Percentiles rank a stretch among this genome's conserved stretches.
phyloP scores from a whole-genome alignment of 306 rosid species.

The Fragaria vesca region DNA sequence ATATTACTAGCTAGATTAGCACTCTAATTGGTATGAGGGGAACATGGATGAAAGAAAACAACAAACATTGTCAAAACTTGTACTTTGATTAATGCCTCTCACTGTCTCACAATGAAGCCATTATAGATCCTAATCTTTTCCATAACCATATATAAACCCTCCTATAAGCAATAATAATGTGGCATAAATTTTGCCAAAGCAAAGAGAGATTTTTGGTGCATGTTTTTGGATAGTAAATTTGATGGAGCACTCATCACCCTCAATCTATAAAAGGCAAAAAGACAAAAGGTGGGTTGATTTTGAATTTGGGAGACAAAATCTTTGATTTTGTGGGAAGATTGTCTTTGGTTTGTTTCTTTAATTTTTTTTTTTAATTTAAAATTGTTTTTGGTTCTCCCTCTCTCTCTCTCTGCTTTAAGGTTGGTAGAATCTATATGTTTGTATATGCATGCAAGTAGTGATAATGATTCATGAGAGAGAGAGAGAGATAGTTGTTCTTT shows the following conservation, averaged over 20 bases:
- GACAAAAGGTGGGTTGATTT: constrained; percentile 50
- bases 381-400: neutral
- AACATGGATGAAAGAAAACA: neutral
- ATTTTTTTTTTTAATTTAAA: neutral
- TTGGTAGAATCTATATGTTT: constrained; percentile 40
- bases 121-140: neutral
- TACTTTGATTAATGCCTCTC: constrained; percentile 17
- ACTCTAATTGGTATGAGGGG: constrained; percentile 9
- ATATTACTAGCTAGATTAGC: neutral
- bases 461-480: constrained; percentile 48
- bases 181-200: constrained; percentile 8
- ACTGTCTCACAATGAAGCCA: neutral
- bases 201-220: constrained; percentile 13
- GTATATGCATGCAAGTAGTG: constrained; percentile 42
- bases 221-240: constrained; percentile 37
- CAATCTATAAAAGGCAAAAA: constrained; percentile 39
- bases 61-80: constrained; percentile 17
- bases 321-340: constrained; percentile 64
- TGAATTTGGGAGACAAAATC: constrained; percentile 75
- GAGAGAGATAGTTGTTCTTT: constrained; percentile 40
- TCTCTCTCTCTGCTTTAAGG: constrained; percentile 30
- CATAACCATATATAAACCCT: constrained; percentile 15
- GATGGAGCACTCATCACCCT: constrained; percentile 42
- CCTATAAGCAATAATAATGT: neutral
- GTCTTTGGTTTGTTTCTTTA: constrained; percentile 41